Conservation (phyloP, 2,329 filamentous ascomycete genomes). For the Monilinia aucupariae region DNA sequence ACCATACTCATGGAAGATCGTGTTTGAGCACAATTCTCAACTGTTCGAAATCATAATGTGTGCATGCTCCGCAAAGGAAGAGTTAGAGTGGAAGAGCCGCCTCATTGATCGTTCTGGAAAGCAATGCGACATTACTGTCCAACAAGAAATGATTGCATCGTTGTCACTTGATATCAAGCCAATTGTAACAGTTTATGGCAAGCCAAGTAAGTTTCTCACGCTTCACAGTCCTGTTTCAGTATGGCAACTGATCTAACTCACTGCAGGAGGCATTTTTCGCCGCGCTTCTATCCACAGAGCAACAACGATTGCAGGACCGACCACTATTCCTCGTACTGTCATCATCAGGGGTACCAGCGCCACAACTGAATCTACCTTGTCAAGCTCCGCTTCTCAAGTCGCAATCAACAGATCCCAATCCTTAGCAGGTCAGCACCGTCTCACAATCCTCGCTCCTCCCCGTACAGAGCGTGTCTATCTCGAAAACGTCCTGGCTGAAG, state of each 20-base stretch:
- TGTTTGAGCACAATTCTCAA: conserved; percentile 72
- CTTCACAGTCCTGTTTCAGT: background rate
- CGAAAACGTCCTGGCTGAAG: conserved; percentile 66
- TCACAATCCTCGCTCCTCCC: conserved; percentile 67
- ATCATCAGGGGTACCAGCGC: conserved; percentile 81
- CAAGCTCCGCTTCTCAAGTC: conserved; percentile 38
- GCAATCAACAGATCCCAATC: conserved; percentile 74
- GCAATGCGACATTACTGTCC: conserved; percentile 44
- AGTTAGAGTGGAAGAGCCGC: conserved; percentile 71
- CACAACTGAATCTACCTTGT: conserved; percentile 46
- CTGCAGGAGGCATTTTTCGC: conserved; percentile 54
- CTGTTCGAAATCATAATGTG: conserved; percentile 82
- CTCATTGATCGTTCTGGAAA: conserved; percentile 49
- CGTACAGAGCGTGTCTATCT: conserved; percentile 71
- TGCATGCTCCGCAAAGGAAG: conserved; percentile 76
- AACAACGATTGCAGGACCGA: conserved; percentile 61
- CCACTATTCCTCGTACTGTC: conserved; percentile 64
- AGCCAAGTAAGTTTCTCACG: conserved; percentile 48
- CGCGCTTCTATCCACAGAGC: conserved; percentile 74
- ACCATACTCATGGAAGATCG: conserved; percentile 84
- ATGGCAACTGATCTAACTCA: background rate
- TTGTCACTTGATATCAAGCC: conserved; percentile 66
- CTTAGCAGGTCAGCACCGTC: conserved; percentile 60
- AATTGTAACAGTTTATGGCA: conserved; percentile 69
- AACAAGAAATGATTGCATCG: conserved; percentile 53